These are phyloP conservation scores for Prillingera fragicola DNA, from an alignment of 1,284 basidiomycete species.

Conservation along the genomic window DNA sequence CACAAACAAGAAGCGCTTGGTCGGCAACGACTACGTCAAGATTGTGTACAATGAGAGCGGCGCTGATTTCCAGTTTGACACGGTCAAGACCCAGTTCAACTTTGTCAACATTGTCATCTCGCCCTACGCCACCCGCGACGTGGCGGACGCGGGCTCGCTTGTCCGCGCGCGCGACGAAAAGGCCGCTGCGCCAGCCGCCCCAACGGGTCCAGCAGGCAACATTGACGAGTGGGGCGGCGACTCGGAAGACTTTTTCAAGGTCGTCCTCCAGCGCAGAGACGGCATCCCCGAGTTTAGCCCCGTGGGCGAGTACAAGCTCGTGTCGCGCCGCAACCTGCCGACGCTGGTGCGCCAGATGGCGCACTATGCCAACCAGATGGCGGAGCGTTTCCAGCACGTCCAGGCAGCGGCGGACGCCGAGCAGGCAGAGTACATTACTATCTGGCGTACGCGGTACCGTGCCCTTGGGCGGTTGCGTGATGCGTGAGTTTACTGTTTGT, in stretches of 20 bases:
- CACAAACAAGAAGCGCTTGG: constrained; percentile 82
- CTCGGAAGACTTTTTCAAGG: constrained; percentile 70
- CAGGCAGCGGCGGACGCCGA: constrained; percentile 58
- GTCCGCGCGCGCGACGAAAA: neutral
- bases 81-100: constrained; percentile 82
- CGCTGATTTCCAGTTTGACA: constrained; percentile 79
- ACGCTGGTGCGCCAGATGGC: constrained; percentile 78
- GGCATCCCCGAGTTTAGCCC: constrained; percentile 90
- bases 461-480: constrained; percentile 63
- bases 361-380: constrained; percentile 79
- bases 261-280: constrained; percentile 73
- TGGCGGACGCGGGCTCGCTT: constrained; percentile 11
- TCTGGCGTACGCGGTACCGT: constrained; percentile 76
- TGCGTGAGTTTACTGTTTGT: constrained; percentile 21
- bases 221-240: constrained; percentile 31
- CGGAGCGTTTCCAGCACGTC: constrained; percentile 69
- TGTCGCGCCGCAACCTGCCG: constrained; percentile 77
- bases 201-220: too few relatives aligned
- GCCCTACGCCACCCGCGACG: constrained; percentile 77
- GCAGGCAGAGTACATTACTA: constrained; percentile 74
- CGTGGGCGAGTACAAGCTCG: constrained; percentile 84
- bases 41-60: constrained; percentile 98
- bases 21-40: constrained; percentile 90
- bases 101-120: constrained; percentile 97
- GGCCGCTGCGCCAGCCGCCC: neutral